phyloP scores from a whole-genome alignment of 129 eudicot genomes.

The Flaveria brownii region DNA sequence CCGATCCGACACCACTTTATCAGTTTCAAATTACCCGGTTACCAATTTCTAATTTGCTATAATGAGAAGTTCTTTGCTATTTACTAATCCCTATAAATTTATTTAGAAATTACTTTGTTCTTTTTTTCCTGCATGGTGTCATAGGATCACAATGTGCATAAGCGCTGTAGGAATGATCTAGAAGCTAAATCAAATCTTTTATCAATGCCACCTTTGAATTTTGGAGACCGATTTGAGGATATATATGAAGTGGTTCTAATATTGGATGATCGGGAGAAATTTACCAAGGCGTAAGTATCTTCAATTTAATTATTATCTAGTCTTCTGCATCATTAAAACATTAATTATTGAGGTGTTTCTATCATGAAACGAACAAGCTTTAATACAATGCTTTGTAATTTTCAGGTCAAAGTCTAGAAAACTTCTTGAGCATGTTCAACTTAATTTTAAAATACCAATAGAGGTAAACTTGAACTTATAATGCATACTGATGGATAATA shows the following conservation, averaged over 20 bases:
- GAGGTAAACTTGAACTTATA: constrained; percentile 50
- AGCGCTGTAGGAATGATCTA: constrained; percentile 39
- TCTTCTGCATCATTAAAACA: neutral
- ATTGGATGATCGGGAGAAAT: constrained; percentile 89
- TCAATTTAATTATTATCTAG: neutral
- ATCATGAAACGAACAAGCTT: constrained; percentile 11
- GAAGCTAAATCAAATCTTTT: constrained; percentile 46
- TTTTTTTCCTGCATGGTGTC: constrained; percentile 10
- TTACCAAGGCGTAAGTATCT: constrained; percentile 62
- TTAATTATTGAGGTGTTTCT: constrained; percentile 4
- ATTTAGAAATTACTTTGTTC: neutral
- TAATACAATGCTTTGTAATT: constrained; percentile 10
- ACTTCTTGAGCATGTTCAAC: constrained; percentile 52
- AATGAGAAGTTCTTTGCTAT: neutral
- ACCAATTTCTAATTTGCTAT: neutral
- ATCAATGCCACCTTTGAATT: constrained; percentile 69
- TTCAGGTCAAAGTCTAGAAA: constrained; percentile 69
- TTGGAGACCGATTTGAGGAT: constrained; percentile 75
- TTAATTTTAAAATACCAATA: constrained; percentile 62
- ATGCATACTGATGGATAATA: constrained; percentile 6
- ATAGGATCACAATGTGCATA: constrained; percentile 43
- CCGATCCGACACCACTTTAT: neutral
- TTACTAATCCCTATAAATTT: neutral
- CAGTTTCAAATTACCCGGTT: neutral
- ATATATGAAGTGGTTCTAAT: constrained; percentile 73